A percentile compares a stretch with the other conserved stretches of the same genome.
These are phyloP conservation scores for Wickerhamiella australiensis DNA, from an alignment of 805 yeast species.

Conservation along the genomic window DNA sequence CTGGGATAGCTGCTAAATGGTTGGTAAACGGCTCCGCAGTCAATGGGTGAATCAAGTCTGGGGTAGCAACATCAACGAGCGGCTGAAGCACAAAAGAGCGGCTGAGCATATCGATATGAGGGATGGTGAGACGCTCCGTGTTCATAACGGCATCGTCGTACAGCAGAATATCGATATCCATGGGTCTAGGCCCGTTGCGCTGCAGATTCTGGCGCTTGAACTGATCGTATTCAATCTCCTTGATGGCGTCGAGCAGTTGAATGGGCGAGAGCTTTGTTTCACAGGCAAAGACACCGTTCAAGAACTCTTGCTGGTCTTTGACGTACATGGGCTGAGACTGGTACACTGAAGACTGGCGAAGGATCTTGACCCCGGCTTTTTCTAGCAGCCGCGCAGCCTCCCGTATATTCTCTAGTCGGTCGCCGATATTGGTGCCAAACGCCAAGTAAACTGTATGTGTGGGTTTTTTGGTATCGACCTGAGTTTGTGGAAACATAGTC, in stretches of 20 bases:
- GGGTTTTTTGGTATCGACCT: conserved; percentile 10
- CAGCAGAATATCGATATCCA: conserved; percentile 77
- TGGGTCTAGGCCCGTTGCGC: conserved; percentile 85
- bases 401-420: conserved; percentile 49
- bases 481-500: conserved; percentile 19
- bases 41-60: conserved; percentile 63
- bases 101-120: conserved; percentile 81
- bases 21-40: conserved; percentile 68
- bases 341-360: conserved; percentile 63
- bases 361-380: conserved; percentile 35
- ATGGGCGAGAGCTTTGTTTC: conserved; percentile 53
- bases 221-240: conserved; percentile 64
- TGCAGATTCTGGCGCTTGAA: conserved; percentile 61
- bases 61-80: conserved; percentile 63
- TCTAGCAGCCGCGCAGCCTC: conserved; percentile 41
- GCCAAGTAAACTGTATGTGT: conserved; percentile 59
- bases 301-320: conserved; percentile 63
- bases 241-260: conserved; percentile 47
- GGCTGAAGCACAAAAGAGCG: conserved; percentile 87
- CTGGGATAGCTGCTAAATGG: conserved; percentile 49
- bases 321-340: conserved; percentile 89
- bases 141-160: conserved; percentile 51
- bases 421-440: conserved; percentile 81
- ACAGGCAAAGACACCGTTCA: conserved; percentile 69
- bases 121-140: conserved; percentile 51